These are phyloP conservation scores for Flaveria bidentis DNA, from an alignment of 129 eudicot species.

Conservation along the genomic window DNA sequence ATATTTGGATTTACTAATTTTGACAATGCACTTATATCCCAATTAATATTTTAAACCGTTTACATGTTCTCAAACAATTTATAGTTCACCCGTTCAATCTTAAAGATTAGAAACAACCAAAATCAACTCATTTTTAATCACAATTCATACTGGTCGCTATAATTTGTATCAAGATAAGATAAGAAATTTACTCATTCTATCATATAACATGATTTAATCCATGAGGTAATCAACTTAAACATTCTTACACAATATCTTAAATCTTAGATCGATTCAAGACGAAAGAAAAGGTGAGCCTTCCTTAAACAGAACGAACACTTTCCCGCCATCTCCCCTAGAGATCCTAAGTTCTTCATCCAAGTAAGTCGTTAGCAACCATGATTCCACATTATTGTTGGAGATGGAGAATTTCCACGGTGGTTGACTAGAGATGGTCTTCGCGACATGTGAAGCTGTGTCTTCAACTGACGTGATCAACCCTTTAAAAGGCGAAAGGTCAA, in stretches of 20 bases:
- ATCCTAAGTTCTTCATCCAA: constrained; percentile 83
- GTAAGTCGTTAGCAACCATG: constrained; percentile 89
- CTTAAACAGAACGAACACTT: constrained; percentile 73
- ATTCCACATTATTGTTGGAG: constrained; percentile 53
- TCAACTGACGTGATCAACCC: constrained; percentile 66
- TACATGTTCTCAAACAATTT: too few relatives aligned
- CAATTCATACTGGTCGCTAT: too few relatives aligned
- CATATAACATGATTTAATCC: neutral
- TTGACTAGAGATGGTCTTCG: constrained; percentile 71
- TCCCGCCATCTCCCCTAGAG: constrained; percentile 92
- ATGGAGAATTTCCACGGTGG: constrained; percentile 69
- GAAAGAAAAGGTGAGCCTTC: constrained; percentile 64
- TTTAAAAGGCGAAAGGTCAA: constrained; percentile 71
- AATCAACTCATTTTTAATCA: too few relatives aligned
- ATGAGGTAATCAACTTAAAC: neutral
- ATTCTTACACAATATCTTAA: neutral
- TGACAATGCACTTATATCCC: too few relatives aligned
- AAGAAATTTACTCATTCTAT: too few relatives aligned
- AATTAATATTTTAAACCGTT: too few relatives aligned
- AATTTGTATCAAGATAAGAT: too few relatives aligned
- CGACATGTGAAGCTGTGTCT: constrained; percentile 82
- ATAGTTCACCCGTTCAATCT: too few relatives aligned
- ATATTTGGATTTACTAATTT: too few relatives aligned
- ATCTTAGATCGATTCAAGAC: constrained; percentile 23
- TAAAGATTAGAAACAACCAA: too few relatives aligned